Base-by-base conservation (phyloP, 1,284 basidiomycete species). In the Naganishia liquefaciens region DNA sequence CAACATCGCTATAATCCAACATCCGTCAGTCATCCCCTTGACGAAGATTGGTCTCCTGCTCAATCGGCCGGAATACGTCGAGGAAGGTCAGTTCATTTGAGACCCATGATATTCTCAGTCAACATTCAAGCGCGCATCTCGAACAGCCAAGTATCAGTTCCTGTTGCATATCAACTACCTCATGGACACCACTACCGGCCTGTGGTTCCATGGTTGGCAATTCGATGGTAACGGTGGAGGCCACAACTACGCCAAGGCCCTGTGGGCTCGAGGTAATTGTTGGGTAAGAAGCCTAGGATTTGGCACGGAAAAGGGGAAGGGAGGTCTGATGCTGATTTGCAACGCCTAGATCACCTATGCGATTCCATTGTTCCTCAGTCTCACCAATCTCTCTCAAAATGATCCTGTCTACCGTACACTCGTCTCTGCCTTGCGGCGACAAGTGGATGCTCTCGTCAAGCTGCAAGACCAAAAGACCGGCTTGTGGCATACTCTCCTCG, bases 241-340 rank as follows among this genome's bases (percentile, higher is more conserved):
- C n/a, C 68, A 77, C 69, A 74, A 77, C 63, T 87, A 86, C 70
- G 84, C 82, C 10, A 75, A 77, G 33, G 85, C 85, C 3, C 79
- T 81, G 40, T 87, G 85, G 86, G 86, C 84, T 3, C 77, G 86
- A 54, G 85, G 86, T 27, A 87, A 87, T 74, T 86, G 85, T 73
- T 87, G 85, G 77, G 70, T 71, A 47, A 25, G 69, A 54, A 15
- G 17, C 15, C 11, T 13, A 7, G 43, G 33, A 55, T 37, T 28
- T 17, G 25, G 11, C 27, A 23, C 27, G 5, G 19, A 57, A 40
- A 13, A 23, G 10, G 21, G 33, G 25, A 7, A 46, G 37, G 13
- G 28, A n/a, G 23, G 21, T 17, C 50, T 39, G 15, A 11, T 21
- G 28, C 13, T 42, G n/a, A 5, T 51, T 17, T 21, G 5, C 11